Evolutionary conservation across 169 alveolate genomes (phyloP).

Genomic region (Cryptosporidium tyzzeri): DNA sequence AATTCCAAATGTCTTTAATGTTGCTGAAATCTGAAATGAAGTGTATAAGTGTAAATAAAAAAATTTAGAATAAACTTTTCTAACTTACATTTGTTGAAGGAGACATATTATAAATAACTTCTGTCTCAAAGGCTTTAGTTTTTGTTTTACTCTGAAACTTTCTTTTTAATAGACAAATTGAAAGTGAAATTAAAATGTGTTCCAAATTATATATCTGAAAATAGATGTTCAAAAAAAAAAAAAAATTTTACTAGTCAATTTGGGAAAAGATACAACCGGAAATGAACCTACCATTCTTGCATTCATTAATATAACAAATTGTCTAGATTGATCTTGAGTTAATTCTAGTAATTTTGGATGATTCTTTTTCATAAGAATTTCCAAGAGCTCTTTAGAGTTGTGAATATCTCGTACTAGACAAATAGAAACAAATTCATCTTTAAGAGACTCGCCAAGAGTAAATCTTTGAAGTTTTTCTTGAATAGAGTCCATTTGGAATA

Average conservation of each 20-base stretch:
- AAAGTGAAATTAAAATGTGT: conserved; percentile 31
- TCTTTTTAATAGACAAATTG: conserved; percentile 28
- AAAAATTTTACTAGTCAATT: background rate
- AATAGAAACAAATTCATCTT: conserved; percentile 30
- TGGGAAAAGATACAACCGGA: background rate
- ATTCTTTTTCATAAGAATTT: background rate
- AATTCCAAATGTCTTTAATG: conserved; percentile 57
- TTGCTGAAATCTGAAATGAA: conserved; percentile 20
- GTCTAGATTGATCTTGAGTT: background rate
- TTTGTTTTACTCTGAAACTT: conserved; percentile 28
- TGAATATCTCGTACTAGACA: conserved; percentile 35
- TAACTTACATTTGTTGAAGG: conserved; percentile 74
- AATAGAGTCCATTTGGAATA: background rate
- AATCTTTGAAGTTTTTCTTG: conserved; percentile 9
- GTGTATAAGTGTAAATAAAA: background rate
- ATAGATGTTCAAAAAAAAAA: background rate
- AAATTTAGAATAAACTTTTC: background rate
- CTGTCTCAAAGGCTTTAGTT: conserved; percentile 66
- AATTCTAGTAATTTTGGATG: background rate
- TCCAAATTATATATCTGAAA: conserved; percentile 52
- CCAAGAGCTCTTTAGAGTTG: conserved; percentile 12
- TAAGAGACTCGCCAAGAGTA: background rate
- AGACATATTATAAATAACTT: conserved; percentile 59
- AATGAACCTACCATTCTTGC: conserved; percentile 58
- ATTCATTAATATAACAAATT: conserved; percentile 23